Percentiles rank a stretch among this genome's conserved stretches.
Conservation (phyloP, 345 rosid species). For the Linum tenue region DNA sequence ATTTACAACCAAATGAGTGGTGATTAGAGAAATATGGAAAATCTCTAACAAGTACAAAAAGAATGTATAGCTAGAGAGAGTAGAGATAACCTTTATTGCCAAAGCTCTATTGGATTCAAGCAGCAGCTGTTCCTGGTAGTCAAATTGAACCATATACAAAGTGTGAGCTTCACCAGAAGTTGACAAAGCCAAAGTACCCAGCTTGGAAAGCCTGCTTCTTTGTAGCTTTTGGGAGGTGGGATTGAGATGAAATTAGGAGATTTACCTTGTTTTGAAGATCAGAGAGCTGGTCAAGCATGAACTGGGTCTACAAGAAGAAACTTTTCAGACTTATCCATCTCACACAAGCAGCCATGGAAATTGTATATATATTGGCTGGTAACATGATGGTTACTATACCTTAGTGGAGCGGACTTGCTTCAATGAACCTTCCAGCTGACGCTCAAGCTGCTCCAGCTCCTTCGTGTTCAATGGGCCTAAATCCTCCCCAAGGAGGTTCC, state of each 20-base stretch:
- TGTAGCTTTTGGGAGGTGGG: too few species aligned
- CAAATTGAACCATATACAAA: not conserved
- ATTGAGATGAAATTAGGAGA: not conserved
- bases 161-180: not conserved
- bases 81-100: conserved; percentile 83
- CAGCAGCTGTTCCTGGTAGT: conserved; percentile 57
- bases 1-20: not conserved
- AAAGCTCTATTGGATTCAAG: conserved; percentile 83
- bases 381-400: not conserved
- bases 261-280: conserved; percentile 84
- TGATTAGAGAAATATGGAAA: too few species aligned
- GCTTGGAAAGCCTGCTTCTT: too few species aligned
- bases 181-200: too few species aligned
- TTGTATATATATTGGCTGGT: not conserved
- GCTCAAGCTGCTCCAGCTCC: too few species aligned
- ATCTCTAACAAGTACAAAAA: too few species aligned
- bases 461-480: too few species aligned
- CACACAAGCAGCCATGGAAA: not conserved
- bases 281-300: conserved; percentile 83
- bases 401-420: too few species aligned
- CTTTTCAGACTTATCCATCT: not conserved
- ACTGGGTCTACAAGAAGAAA: conserved; percentile 57
- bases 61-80: not conserved
- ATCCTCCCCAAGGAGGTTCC: too few species aligned
- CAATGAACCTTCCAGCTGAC: too few species aligned